phyloP scores from a whole-genome alignment of 1,284 basidiomycete genomes.

The Naganishia liquefaciens region DNA sequence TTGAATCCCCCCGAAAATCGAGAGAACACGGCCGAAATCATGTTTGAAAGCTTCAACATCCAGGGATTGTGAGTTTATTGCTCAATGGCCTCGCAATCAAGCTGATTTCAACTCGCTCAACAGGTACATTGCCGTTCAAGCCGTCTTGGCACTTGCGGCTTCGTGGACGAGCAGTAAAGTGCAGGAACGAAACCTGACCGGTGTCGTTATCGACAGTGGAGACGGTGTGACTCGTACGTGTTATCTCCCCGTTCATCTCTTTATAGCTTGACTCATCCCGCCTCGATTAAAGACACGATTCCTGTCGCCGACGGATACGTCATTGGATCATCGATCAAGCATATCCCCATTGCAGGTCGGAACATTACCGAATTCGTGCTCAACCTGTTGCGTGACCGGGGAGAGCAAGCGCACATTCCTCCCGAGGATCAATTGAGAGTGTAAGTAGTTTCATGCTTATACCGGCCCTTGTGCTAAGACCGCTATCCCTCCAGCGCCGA shows the following conservation, averaged over 20 bases:
- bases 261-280: neutral
- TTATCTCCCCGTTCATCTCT: neutral
- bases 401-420: constrained; percentile 84
- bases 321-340: constrained; percentile 98
- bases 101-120: neutral
- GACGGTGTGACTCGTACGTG: constrained; percentile 86
- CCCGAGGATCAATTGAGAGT: constrained; percentile 94
- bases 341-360: constrained; percentile 96
- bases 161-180: constrained; percentile 95
- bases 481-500: constrained; percentile 60
- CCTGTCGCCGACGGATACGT: constrained; percentile 88
- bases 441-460: constrained; percentile 36
- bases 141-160: constrained; percentile 96
- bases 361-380: constrained; percentile 98
- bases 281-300: constrained; percentile 51
- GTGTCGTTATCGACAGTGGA: constrained; percentile 97
- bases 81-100: neutral
- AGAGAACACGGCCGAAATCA: constrained; percentile 99
- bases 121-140: constrained; percentile 96
- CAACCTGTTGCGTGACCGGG: constrained; percentile 92
- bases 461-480: neutral
- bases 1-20: constrained; percentile 98
- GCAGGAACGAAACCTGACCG: constrained; percentile 88
- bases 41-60: constrained; percentile 99
- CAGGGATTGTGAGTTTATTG: constrained; percentile 57